These are phyloP conservation scores for Mycosphaerella arachidis DNA, from an alignment of 2,329 filamentous ascomycete genomes.

Conservation along the genomic window DNA sequence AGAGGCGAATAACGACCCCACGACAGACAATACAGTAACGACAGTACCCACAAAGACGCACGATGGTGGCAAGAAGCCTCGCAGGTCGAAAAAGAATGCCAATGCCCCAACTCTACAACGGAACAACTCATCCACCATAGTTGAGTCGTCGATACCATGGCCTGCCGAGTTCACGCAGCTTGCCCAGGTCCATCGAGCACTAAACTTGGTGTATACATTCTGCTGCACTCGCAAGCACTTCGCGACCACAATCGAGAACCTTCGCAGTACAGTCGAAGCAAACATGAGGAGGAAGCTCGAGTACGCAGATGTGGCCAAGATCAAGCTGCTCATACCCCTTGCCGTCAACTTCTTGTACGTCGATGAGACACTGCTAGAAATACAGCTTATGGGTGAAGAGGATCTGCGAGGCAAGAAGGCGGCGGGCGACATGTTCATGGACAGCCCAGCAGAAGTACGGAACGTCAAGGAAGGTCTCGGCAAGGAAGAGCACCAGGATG, in stretches of 20 bases:
- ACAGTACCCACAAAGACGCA: constrained; percentile 53
- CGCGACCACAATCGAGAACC: constrained; percentile 84
- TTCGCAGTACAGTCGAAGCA: constrained; percentile 76
- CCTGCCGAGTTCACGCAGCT: constrained; percentile 69
- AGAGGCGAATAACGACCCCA: neutral
- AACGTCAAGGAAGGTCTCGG: constrained; percentile 33
- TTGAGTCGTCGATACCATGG: constrained; percentile 61
- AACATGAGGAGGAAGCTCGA: constrained; percentile 69
- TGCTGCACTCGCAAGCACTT: constrained; percentile 90
- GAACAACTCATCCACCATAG: constrained; percentile 47
- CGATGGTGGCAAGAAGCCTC: constrained; percentile 53
- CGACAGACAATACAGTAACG: constrained; percentile 28
- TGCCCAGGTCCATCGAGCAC: constrained; percentile 71
- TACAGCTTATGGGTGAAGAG: constrained; percentile 69
- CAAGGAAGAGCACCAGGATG: constrained; percentile 50
- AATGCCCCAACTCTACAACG: constrained; percentile 39
- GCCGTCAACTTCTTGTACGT: constrained; percentile 82
- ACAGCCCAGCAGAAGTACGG: constrained; percentile 31
- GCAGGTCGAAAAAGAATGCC: constrained; percentile 40
- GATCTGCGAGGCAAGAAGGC: constrained; percentile 58
- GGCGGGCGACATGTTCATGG: constrained; percentile 49
- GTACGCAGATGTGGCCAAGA: constrained; percentile 75
- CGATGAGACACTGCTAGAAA: constrained; percentile 75
- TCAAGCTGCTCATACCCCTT: constrained; percentile 71
- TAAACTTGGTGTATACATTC: constrained; percentile 93